Percentiles rank a stretch among this genome's conserved stretches.
Evolutionary conservation across 1,284 basidiomycete species (phyloP).

Genomic region (Pseudozyma pruni): DNA sequence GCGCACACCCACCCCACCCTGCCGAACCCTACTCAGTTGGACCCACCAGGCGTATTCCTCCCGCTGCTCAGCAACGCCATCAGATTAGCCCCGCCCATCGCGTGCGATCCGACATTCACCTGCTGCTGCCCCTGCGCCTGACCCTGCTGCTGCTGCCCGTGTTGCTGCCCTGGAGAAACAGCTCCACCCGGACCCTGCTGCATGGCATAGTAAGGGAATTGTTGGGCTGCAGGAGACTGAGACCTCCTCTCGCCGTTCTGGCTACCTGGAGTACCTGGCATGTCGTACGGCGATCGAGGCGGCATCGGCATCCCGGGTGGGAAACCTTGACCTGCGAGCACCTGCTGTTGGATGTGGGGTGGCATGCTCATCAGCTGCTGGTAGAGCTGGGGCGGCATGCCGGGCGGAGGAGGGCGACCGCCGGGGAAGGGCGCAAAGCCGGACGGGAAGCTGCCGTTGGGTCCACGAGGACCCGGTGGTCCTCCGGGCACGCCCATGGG

Average conservation of each 20-base stretch:
- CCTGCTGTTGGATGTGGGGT: slow-evolving; percentile 60
- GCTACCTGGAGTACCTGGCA: slow-evolving; percentile 14
- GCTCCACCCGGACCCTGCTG: slow-evolving; percentile 2
- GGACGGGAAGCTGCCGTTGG: slow-evolving; percentile 32
- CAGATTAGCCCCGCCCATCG: slow-evolving; percentile 47
- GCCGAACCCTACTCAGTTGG: no score
- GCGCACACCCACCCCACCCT: no score
- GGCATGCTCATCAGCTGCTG: slow-evolving; percentile 62
- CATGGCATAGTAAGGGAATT: slow-evolving; percentile 34
- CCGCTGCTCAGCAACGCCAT: slow-evolving; percentile 45
- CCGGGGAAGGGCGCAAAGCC: slow-evolving; percentile 31
- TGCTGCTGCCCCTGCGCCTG: slow-evolving; percentile 10
- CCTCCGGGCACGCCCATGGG: slow-evolving; percentile 35
- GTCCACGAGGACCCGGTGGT: slow-evolving; percentile 21
- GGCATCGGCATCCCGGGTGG: slow-evolving; percentile 30
- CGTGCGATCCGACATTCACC: slow-evolving; percentile 30
- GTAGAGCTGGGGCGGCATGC: slow-evolving; percentile 59
- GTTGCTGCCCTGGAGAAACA: neutral
- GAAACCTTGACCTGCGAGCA: slow-evolving; percentile 41
- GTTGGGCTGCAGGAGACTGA: slow-evolving; percentile 14
- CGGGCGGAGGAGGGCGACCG: slow-evolving; percentile 37
- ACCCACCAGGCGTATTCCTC: slow-evolving; percentile 20
- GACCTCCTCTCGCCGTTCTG: slow-evolving; percentile 8
- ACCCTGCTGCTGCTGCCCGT: slow-evolving; percentile 11
- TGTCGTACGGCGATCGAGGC: slow-evolving; percentile 34